A percentile compares a stretch with the other conserved stretches of the same genome.
Evolutionary conservation across 208 protist species (phyloP).

Genomic region (Lotmaria passim): DNA sequence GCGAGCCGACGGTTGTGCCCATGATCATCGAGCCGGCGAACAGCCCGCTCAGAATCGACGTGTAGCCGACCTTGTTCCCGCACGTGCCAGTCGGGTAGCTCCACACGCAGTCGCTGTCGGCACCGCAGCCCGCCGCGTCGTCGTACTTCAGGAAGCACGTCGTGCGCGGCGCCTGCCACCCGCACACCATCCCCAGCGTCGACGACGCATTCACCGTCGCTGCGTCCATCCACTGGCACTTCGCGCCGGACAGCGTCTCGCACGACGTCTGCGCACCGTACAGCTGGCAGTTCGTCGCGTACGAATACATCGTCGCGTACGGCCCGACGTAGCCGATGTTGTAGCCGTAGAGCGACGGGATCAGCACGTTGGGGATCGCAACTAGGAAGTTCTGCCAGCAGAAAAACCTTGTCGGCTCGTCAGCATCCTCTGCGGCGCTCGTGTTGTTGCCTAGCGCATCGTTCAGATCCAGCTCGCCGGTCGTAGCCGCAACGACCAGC

Average conservation of each 20-base stretch:
- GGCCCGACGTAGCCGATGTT: constrained; percentile 56
- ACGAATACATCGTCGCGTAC: constrained; percentile 44
- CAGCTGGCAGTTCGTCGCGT: constrained; percentile 52
- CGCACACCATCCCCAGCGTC: constrained; percentile 31
- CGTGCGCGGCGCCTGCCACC: constrained; percentile 29
- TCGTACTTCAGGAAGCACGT: constrained; percentile 44
- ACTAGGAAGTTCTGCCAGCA: constrained; percentile 7
- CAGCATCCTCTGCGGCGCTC: not conserved
- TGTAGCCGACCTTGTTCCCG: constrained; percentile 51
- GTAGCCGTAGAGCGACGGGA: constrained; percentile 39
- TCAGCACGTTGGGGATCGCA: not conserved
- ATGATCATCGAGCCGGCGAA: constrained; percentile 71
- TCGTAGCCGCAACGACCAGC: not conserved
- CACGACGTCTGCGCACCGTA: constrained; percentile 34
- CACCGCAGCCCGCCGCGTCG: constrained; percentile 25
- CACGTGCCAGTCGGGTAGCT: constrained; percentile 38
- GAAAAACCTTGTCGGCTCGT: not conserved
- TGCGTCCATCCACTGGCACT: constrained; percentile 31
- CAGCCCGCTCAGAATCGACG: constrained; percentile 45
- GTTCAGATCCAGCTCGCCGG: not conserved
- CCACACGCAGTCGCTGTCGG: constrained; percentile 38
- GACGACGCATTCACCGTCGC: constrained; percentile 12
- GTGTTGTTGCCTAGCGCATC: not conserved
- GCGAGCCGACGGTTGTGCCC: constrained; percentile 53
- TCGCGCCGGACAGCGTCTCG: constrained; percentile 33